Evolutionary conservation across 495 filamentous ascomycete genomes (phyloP).

Genomic region (Aspergillus kassunensis): DNA sequence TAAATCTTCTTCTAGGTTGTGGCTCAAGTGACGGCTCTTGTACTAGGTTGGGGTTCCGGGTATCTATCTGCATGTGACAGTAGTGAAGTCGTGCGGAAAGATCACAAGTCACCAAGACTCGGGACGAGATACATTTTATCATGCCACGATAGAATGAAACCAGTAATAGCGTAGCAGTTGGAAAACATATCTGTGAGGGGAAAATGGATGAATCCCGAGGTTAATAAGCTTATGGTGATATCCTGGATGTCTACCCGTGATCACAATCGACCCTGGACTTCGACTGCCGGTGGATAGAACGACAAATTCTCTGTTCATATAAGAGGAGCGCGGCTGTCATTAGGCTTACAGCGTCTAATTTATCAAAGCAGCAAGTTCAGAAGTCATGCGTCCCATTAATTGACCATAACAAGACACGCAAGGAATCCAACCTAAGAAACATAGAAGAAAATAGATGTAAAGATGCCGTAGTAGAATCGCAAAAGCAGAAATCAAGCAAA

Average conservation of each 20-base stretch:
- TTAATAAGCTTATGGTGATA: no score
- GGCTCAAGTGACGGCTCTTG: no score
- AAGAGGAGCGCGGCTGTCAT: neutral
- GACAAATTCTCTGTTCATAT: neutral
- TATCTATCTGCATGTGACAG: no score
- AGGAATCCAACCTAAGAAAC: slow-evolving; percentile 42
- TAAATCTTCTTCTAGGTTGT: no score
- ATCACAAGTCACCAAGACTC: neutral
- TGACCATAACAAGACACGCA: slow-evolving; percentile 33
- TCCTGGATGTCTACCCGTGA: no score
- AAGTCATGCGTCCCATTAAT: slow-evolving; percentile 35
- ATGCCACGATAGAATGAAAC: no score
- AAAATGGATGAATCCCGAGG: no score
- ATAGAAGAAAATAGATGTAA: slow-evolving; percentile 29
- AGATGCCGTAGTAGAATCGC: slow-evolving; percentile 21
- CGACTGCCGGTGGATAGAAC: neutral
- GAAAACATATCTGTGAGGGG: no score
- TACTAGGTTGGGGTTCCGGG: no score
- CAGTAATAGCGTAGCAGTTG: no score
- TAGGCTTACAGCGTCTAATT: slow-evolving; percentile 6
- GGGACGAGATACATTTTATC: no score
- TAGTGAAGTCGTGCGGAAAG: neutral
- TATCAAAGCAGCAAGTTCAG: slow-evolving; percentile 11
- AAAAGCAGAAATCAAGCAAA: slow-evolving; percentile 22
- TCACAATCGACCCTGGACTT: no score